phyloP scores from a whole-genome alignment of 306 rosid genomes.

The Vicia sativa region DNA sequence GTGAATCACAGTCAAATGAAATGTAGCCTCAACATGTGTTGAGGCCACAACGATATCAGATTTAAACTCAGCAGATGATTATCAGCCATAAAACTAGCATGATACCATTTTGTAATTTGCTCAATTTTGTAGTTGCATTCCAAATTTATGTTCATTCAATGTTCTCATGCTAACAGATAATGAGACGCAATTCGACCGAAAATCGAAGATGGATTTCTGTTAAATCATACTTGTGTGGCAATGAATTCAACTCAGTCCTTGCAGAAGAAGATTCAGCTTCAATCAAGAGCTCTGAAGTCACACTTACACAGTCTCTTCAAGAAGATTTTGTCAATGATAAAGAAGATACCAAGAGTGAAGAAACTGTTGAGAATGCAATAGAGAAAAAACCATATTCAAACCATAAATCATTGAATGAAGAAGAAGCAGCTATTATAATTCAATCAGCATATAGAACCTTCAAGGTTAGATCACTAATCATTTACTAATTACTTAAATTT shows the following conservation, averaged over 20 bases:
- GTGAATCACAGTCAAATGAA: not conserved
- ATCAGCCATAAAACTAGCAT: not conserved
- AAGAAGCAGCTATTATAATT: constrained; percentile 71
- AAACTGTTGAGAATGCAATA: constrained; percentile 51
- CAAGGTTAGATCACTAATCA: constrained; percentile 53
- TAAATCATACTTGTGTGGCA: constrained; percentile 88
- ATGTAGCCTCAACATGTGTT: not conserved
- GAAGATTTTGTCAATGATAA: constrained; percentile 40
- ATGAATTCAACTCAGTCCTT: constrained; percentile 71
- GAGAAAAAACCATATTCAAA: constrained; percentile 26
- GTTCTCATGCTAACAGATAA: constrained; percentile 49
- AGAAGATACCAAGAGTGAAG: constrained; percentile 46
- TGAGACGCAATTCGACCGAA: constrained; percentile 55
- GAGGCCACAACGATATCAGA: not conserved
- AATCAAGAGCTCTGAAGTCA: constrained; percentile 60
- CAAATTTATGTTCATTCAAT: too few species aligned
- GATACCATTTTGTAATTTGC: too few species aligned
- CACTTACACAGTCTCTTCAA: constrained; percentile 54
- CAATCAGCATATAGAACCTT: constrained; percentile 77
- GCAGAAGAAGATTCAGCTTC: constrained; percentile 80
- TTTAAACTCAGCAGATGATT: not conserved
- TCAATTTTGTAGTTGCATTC: too few species aligned
- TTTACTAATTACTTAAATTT: constrained; percentile 30
- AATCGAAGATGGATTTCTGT: constrained; percentile 76
- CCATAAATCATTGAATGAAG: constrained; percentile 47